Conservation (phyloP, 1,284 basidiomycete genomes). For the Leucocoprinus gongylophorus region DNA sequence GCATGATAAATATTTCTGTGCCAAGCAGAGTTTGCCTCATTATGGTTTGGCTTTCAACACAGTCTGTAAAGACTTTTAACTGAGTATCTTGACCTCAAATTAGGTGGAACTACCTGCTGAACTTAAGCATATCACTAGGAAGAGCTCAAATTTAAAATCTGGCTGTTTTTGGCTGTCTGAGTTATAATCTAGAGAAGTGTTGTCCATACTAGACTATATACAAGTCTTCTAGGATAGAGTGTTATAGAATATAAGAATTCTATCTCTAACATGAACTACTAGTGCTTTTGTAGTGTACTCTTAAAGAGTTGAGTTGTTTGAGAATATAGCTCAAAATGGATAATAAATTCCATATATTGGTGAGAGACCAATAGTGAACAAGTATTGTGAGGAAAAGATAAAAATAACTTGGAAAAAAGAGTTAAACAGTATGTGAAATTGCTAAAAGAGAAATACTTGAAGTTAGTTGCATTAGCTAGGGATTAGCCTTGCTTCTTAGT, state of each 20-base stretch:
- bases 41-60: slow-evolving; percentile 24
- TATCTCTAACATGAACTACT: slow-evolving; percentile 48
- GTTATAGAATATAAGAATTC: slow-evolving; percentile 57
- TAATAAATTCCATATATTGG: slow-evolving; percentile 63
- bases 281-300: slow-evolving; percentile 47
- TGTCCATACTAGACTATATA: slow-evolving; percentile 45
- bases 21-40: slow-evolving; percentile 21
- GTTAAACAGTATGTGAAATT: slow-evolving; percentile 59
- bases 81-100: slow-evolving; percentile 52
- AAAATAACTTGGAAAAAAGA: slow-evolving; percentile 58
- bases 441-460: slow-evolving; percentile 58
- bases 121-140: slow-evolving; percentile 65
- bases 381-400: slow-evolving; percentile 61
- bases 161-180: slow-evolving; percentile 39
- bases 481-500: slow-evolving; percentile 43
- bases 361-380: slow-evolving; percentile 63
- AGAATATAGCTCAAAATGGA: slow-evolving; percentile 61
- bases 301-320: slow-evolving; percentile 63
- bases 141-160: slow-evolving; percentile 56
- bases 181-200: slow-evolving; percentile 51
- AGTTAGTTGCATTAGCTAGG: slow-evolving; percentile 43
- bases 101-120: slow-evolving; percentile 59
- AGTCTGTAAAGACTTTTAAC: slow-evolving; percentile 22
- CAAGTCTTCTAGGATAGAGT: slow-evolving; percentile 50
- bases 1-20: slow-evolving; percentile 38